These are phyloP conservation scores for Penicillium turbatum DNA, from an alignment of 495 filamentous ascomycete species.

Conservation along the genomic window DNA sequence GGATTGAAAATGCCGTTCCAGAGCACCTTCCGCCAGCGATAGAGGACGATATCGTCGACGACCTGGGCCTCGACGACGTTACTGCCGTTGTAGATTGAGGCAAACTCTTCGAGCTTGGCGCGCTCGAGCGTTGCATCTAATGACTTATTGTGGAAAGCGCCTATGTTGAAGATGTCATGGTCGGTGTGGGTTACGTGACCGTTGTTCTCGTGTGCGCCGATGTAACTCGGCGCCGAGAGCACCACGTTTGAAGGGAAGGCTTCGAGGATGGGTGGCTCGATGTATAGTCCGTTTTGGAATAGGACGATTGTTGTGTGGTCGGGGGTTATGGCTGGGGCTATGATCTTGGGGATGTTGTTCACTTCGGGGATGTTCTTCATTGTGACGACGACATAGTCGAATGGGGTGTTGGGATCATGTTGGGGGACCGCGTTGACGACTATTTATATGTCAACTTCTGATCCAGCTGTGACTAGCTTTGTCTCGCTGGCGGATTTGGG, in stretches of 20 bases:
- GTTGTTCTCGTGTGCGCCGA: constrained; percentile 16
- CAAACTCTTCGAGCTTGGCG: constrained; percentile 10
- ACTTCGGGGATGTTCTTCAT: constrained; percentile 42
- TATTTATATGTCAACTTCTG: background rate
- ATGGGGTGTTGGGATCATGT: background rate
- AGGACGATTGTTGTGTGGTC: constrained; percentile 46
- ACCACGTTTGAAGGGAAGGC: constrained; percentile 40
- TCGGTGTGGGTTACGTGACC: constrained; percentile 12
- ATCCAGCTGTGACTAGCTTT: background rate
- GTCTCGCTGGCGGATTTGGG: background rate
- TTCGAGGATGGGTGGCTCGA: constrained; percentile 44
- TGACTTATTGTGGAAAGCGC: constrained; percentile 5
- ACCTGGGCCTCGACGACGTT: constrained; percentile 9
- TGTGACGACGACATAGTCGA: constrained; percentile 49
- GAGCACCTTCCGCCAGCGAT: constrained; percentile 16
- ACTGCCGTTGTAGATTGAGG: constrained; percentile 9
- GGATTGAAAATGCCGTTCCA: constrained; percentile 18
- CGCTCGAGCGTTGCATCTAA: constrained; percentile 2
- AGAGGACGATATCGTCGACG: constrained; percentile 11
- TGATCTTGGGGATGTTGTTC: constrained; percentile 52
- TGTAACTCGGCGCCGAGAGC: constrained; percentile 10
- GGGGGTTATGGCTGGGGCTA: constrained; percentile 67
- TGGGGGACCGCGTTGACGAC: constrained; percentile 10
- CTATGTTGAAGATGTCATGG: constrained; percentile 11
- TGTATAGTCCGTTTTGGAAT: constrained; percentile 54